These are phyloP conservation scores for Oryza meyeriana DNA, from an alignment of 176 grass and related monocot genomes.

Conservation along the genomic window DNA sequence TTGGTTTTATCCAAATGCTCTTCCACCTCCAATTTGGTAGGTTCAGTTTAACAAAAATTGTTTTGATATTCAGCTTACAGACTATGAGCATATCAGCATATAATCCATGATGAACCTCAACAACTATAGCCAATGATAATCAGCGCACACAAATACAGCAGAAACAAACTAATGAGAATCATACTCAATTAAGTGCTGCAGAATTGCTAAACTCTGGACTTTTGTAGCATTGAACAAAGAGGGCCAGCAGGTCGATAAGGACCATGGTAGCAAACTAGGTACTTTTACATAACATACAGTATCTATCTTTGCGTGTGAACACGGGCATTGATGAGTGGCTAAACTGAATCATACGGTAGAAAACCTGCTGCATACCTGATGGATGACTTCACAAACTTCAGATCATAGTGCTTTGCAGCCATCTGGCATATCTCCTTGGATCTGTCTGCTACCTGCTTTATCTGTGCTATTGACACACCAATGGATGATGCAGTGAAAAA, in stretches of 20 bases:
- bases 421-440: slow-evolving; percentile 54
- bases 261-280: slow-evolving; percentile 5
- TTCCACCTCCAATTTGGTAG: background rate
- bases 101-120: background rate
- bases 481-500: slow-evolving; percentile 32
- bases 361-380: slow-evolving; percentile 33
- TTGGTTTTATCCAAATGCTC: background rate
- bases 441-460: slow-evolving; percentile 35
- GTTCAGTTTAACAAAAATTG: background rate
- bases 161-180: background rate
- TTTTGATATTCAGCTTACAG: background rate
- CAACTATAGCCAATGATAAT: background rate
- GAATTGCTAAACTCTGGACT: background rate
- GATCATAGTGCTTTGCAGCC: slow-evolving; percentile 48
- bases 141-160: background rate
- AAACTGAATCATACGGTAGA: slow-evolving; percentile 26
- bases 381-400: slow-evolving; percentile 50
- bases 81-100: background rate
- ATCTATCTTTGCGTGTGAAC: slow-evolving; percentile 17
- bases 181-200: background rate
- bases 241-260: slow-evolving; percentile 25
- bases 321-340: background rate
- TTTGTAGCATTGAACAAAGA: background rate
- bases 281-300: slow-evolving; percentile 13
- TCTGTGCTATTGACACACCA: slow-evolving; percentile 39